Evolutionary conservation across 148 eudicot species (phyloP).

Genomic region (Fallopia convolvulus): DNA sequence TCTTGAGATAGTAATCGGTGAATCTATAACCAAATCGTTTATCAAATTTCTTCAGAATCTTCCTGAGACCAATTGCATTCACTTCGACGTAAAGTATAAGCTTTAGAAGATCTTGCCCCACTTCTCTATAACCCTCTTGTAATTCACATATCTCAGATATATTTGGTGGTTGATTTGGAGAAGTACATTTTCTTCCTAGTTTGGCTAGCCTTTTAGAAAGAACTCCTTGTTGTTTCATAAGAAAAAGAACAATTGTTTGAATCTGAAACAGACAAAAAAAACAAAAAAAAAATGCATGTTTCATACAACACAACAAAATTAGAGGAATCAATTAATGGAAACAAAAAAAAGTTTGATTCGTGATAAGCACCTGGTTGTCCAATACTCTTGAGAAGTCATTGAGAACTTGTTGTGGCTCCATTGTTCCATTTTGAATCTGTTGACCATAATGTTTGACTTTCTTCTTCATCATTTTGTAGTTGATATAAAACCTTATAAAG

Average conservation of each 20-base stretch:
- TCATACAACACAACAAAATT: not conserved
- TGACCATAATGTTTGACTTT: slow-evolving; percentile 52
- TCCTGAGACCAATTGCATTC: slow-evolving; percentile 80
- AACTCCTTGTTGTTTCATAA: slow-evolving; percentile 69
- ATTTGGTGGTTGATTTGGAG: slow-evolving; percentile 46
- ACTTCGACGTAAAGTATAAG: slow-evolving; percentile 63
- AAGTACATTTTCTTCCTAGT: slow-evolving; percentile 51
- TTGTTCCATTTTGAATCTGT: slow-evolving; percentile 41
- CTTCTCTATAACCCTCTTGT: slow-evolving; percentile 67
- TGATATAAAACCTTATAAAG: slow-evolving; percentile 17
- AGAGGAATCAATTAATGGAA: too few relatives aligned
- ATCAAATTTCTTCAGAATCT: slow-evolving; percentile 82
- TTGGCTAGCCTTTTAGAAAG: slow-evolving; percentile 56
- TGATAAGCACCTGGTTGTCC: slow-evolving; percentile 42
- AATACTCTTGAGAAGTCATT: slow-evolving; percentile 70
- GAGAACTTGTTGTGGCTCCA: slow-evolving; percentile 48
- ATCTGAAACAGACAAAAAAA: slow-evolving; percentile 32
- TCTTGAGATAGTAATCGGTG: slow-evolving; percentile 79
- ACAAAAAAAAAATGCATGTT: not conserved
- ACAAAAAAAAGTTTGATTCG: too few relatives aligned
- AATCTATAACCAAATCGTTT: slow-evolving; percentile 74
- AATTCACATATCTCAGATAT: slow-evolving; percentile 46
- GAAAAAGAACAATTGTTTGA: slow-evolving; percentile 26
- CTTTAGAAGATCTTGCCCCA: slow-evolving; percentile 62
- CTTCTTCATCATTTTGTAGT: slow-evolving; percentile 68